Base-by-base conservation (phyloP, 257 asterid species). In the Catharanthus roseus region DNA sequence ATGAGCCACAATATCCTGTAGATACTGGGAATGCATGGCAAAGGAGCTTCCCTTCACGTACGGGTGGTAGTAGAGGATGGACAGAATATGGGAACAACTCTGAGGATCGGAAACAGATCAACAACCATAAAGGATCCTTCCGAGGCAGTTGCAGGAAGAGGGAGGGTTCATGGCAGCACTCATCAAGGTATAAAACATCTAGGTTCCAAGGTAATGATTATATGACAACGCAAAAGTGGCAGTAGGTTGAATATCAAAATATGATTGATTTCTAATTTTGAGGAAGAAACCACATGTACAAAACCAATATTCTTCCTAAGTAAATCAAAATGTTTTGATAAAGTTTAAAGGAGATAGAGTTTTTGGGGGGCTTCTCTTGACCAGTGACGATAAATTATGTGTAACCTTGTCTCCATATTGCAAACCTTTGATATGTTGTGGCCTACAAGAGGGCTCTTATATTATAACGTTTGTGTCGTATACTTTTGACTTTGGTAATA, bases 81-180 rank as follows among this genome's bases (percentile, higher is more conserved):
- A 29, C 49, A 55, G 77, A 50, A 54, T 58, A 47, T 6, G 67
- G 69, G 75, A 69, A 77, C 38, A 78, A 65, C 6, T 71, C 90
- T 26, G 62, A 82, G 77, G 76, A 72, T 34, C 54, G 80, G 81
- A 60, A 69, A 51, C 75, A 63, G 12, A 55, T 80, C 71, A 89
- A 83, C 72, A 78, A 80, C 28, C 3, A 8, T 3, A 69, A 72
- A 54, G 72, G 83, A 61, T 65, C 41, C 42, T 70, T 50, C 34
- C 65, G 70, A 45, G 89, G 82, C 68, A 82, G 85, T 82, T 80
- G 80, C 69, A 83, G 84, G 75, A 93, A 93, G 80, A 84, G 97
- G 79, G 98, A 89, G 78, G 77, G 89, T 72, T 69, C 95, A 69
- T 61, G 77, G 36, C 95, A 86, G 75, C 78, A 86, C 71, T 56